Evolutionary conservation across 2,329 filamentous ascomycete species (phyloP).

Genomic region (Aspergillus latus): DNA sequence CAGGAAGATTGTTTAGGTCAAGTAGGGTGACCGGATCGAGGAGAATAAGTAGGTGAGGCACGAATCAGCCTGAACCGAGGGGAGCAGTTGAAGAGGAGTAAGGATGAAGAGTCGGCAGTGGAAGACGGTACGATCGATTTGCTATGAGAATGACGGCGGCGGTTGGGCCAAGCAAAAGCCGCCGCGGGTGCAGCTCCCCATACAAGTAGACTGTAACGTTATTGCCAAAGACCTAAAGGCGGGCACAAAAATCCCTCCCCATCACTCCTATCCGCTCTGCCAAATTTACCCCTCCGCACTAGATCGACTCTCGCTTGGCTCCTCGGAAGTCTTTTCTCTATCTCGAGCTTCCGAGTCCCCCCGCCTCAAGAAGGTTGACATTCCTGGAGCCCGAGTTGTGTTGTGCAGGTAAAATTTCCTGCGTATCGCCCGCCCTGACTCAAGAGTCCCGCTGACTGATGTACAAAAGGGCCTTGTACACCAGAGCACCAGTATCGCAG

Average conservation of each 20-base stretch:
- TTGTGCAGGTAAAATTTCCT: slow-evolving; percentile 1
- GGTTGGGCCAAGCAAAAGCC: slow-evolving; percentile 10
- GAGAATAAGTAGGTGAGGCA: slow-evolving; percentile 6
- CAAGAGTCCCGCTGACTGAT: slow-evolving; percentile 9
- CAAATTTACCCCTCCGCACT: slow-evolving; percentile 11
- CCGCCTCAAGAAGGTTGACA: neutral
- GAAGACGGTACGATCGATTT: slow-evolving; percentile 11
- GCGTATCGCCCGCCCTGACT: slow-evolving; percentile 3
- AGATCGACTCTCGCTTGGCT: neutral
- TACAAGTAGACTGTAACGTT: no score
- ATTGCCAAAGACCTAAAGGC: slow-evolving; percentile 6
- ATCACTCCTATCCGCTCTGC: slow-evolving; percentile 18
- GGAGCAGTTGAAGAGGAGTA: slow-evolving; percentile 10
- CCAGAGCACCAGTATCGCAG: neutral
- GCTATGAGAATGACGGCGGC: neutral
- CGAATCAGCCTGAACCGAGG: neutral
- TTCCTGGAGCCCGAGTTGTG: slow-evolving; percentile 1
- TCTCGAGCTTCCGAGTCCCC: neutral
- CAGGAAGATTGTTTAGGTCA: neutral
- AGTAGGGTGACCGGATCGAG: neutral
- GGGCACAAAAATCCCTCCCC: slow-evolving; percentile 21
- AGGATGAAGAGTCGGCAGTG: slow-evolving; percentile 15
- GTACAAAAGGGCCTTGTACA: neutral
- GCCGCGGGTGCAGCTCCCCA: slow-evolving; percentile 2
- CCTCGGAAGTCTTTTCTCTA: neutral